Evolutionary conservation across 2,329 filamentous ascomycete genomes (phyloP), one percentile per base, ranked within the genome.

Genomic region (Keithomyces neogunnii): DNA sequence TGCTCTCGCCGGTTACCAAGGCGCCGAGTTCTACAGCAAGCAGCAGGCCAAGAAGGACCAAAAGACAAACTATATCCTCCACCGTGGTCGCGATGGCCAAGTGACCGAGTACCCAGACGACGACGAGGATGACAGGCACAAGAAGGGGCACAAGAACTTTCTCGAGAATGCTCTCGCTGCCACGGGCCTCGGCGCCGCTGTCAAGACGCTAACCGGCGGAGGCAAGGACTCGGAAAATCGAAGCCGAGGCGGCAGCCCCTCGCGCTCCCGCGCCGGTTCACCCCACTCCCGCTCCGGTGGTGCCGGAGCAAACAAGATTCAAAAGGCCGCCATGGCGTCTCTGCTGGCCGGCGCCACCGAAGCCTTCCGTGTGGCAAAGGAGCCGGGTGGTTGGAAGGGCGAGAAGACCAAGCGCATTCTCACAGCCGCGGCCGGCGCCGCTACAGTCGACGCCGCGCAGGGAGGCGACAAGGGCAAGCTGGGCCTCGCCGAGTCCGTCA

Each of bases 391-490:
- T 43, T 96, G 91, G 90, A 86, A 85, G 56, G 92, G 91, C 38
- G 86, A 88, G 56, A 96, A 96, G 71, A 89, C 90, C 58, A 93
- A 90, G 73, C 89, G 92, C 49, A 82, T 97, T 54, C 79, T 95
- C 47, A 96, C 92, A 28, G 91, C 90, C 46, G 92, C 92, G 30
- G 79, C 81, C 30, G 86, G 89, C 69, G 90, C 92, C 53, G 92
- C 88, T 58, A 88, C 89, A 52, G 86, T 96, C 55, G 89, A 96
- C 66, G 83, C 84, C 7, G 85, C 84, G 29, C 78, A 90, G 42
- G 78, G 90, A 60, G 75, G 77, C 19, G 82, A 85, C 59, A 84
- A 88, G 65, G 85, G 90, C 71, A 95, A 90, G 70, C 82, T 89
- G 46, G 87, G 93, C 60, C 78, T 96, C 51, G 76, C 90, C 40